Base-by-base conservation (phyloP, 1,284 basidiomycete genomes). In the Moniliella sp. region DNA sequence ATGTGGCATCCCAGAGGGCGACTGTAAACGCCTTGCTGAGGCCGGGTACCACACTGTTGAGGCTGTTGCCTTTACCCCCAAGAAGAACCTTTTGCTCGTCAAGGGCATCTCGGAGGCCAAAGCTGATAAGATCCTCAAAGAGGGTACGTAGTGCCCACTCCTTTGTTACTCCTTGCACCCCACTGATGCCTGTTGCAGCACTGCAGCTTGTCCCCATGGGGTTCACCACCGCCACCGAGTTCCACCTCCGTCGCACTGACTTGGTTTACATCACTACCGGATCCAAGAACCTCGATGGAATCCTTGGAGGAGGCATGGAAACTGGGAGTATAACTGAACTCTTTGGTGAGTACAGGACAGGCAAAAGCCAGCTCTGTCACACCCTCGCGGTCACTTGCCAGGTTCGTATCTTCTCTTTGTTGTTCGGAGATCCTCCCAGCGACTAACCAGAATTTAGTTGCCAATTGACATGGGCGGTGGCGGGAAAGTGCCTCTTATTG, bases 101-200 rank as follows among this genome's bases (percentile, higher is more conserved):
- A 97, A 94, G 64, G 91, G 91, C 12, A 93, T 99, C 41, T 91
- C 83, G 18, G 91, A 97, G 53, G 73, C 78, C 48, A 99, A 97
- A 61, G 91, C 88, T 2, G 91, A 99, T 62, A 94, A 88, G 67
- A 88, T 97, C 36, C 62, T 97, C 15, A 66, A 70, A 7, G 83
- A 91, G 67, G 83, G 86, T 81, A 39, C 42, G 72, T 61, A 4
- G 21, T 7, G 8, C 7, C 21, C 8, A 23, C 7, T 23, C n/a
- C 21, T 23, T n/a, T n/a, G n/a, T 30, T 18, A 9, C 4, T 3
- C 4, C 5, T 4, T 12, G 15, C 26, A 25, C 14, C 10, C n/a
- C 12, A 9, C n/a, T 18, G n/a, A 14, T 18, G 19, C 14, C 27
- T n/a, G 17, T 10, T 12, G 13, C 49, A 93, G 91, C 86, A 2